A percentile compares a stretch with the other conserved stretches of the same genome.
phyloP scores from a whole-genome alignment of 2,329 filamentous ascomycete genomes.

The Calonectria crousiana region DNA sequence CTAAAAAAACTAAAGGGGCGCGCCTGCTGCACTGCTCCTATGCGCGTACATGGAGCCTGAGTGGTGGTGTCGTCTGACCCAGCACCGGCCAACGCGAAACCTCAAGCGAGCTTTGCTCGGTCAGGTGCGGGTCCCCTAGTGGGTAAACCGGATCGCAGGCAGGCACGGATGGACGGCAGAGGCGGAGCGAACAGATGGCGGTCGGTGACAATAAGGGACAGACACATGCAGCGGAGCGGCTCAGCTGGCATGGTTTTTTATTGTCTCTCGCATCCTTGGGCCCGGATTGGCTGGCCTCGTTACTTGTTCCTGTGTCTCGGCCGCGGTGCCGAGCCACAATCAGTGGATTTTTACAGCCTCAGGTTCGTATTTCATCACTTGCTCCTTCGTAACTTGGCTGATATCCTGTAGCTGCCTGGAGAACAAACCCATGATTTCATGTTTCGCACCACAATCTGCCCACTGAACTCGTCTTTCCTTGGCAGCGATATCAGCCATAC shows the following conservation, averaged over 20 bases:
- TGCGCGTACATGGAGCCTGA: background rate
- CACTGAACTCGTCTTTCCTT: background rate
- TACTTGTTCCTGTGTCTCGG: background rate
- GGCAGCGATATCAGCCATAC: background rate
- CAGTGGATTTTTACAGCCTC: background rate
- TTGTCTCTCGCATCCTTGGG: background rate
- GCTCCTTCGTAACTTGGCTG: background rate
- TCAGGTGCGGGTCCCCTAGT: background rate
- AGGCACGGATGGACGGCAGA: conserved; percentile 1
- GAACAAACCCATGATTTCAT: background rate
- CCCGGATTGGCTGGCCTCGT: background rate
- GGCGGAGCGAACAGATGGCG: background rate
- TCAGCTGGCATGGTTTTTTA: background rate
- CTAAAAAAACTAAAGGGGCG: conserved; percentile 4
- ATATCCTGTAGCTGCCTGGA: background rate
- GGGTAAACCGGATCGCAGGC: background rate
- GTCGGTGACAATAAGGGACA: conserved; percentile 1
- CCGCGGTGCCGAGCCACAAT: background rate
- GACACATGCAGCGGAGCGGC: background rate
- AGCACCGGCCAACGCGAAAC: background rate
- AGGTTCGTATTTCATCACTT: background rate
- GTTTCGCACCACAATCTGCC: background rate
- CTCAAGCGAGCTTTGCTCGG: background rate
- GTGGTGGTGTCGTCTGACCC: background rate
- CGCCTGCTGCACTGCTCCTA: background rate